phyloP scores from a whole-genome alignment of 2,329 filamentous ascomycete species.

The Scedosporium apiospermum region DNA sequence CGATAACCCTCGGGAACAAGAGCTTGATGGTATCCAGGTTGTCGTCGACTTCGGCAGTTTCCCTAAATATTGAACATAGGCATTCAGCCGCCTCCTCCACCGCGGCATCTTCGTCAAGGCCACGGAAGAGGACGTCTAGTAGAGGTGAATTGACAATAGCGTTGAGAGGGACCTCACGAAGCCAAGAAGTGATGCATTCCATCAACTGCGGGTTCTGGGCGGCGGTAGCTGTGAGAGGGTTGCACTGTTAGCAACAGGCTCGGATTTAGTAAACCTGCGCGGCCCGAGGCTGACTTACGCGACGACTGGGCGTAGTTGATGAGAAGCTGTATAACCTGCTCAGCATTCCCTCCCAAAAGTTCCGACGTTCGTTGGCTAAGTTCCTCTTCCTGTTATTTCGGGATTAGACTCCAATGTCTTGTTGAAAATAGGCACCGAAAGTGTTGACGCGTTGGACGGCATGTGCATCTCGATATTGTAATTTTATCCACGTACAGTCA shows the following conservation, averaged over 20 bases:
- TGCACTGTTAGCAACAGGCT: neutral
- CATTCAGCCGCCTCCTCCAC: conserved; percentile 88
- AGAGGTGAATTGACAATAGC: conserved; percentile 80
- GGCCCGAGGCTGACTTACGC: conserved; percentile 42
- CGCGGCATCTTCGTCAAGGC: conserved; percentile 64
- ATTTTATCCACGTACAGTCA: conserved; percentile 82
- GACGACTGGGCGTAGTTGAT: conserved; percentile 89
- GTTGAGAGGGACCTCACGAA: conserved; percentile 79
- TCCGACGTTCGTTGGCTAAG: conserved; percentile 77
- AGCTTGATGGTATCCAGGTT: conserved; percentile 71
- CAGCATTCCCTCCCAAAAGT: conserved; percentile 81
- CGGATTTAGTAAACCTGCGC: neutral
- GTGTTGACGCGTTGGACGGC: neutral
- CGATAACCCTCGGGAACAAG: conserved; percentile 72
- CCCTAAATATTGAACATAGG: conserved; percentile 80
- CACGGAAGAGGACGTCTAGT: conserved; percentile 70
- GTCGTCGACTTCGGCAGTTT: conserved; percentile 91
- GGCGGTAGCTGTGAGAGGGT: conserved; percentile 48
- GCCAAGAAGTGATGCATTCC: conserved; percentile 94
- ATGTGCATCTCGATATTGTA: conserved; percentile 13
- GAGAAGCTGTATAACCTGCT: conserved; percentile 77
- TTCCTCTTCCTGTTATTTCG: conserved; percentile 77
- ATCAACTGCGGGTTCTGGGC: conserved; percentile 82
- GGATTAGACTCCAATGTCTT: conserved; percentile 6
- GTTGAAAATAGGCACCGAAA: neutral